These are phyloP conservation scores for Coemansia sp. DNA, from an alignment of 192 early-diverging fungal genomes.

Conservation along the genomic window DNA sequence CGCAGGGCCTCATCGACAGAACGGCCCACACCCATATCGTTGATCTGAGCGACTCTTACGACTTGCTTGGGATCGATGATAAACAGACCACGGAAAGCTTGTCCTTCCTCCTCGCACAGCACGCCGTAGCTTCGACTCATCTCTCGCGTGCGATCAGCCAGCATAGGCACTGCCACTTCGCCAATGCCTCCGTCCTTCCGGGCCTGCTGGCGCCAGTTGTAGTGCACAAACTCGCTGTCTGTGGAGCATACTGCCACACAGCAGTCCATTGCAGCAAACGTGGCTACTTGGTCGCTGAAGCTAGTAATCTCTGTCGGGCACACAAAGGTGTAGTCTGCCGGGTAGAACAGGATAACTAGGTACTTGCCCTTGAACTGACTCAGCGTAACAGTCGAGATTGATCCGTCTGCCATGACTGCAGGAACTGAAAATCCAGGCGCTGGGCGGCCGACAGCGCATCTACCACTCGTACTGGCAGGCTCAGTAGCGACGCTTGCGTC, in stretches of 20 bases:
- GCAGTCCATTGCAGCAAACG: slow-evolving; percentile 70
- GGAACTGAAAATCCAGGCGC: slow-evolving; percentile 19
- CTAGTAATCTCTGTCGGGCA: slow-evolving; percentile 83
- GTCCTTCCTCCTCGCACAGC: slow-evolving; percentile 66
- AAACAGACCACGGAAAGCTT: slow-evolving; percentile 78
- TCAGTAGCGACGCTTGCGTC: not conserved
- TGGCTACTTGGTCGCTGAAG: slow-evolving; percentile 69
- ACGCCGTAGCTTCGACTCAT: slow-evolving; percentile 75
- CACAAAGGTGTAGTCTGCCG: slow-evolving; percentile 77
- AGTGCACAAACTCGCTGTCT: slow-evolving; percentile 78
- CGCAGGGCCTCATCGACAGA: slow-evolving; percentile 77
- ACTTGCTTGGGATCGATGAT: slow-evolving; percentile 79
- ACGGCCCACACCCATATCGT: slow-evolving; percentile 80
- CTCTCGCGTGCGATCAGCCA: slow-evolving; percentile 72
- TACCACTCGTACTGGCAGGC: not conserved
- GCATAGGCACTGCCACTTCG: slow-evolving; percentile 75
- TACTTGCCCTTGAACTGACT: slow-evolving; percentile 40
- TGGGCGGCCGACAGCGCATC: not conserved
- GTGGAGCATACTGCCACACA: slow-evolving; percentile 65
- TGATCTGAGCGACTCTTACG: slow-evolving; percentile 73
- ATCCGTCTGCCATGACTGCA: slow-evolving; percentile 13
- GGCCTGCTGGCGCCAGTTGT: slow-evolving; percentile 75
- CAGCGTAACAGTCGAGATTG: not conserved
- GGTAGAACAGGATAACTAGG: slow-evolving; percentile 81
- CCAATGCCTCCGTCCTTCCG: slow-evolving; percentile 80